Base-by-base conservation (phyloP, 768 basidiomycete genomes). In the Lyophyllum atratum region DNA sequence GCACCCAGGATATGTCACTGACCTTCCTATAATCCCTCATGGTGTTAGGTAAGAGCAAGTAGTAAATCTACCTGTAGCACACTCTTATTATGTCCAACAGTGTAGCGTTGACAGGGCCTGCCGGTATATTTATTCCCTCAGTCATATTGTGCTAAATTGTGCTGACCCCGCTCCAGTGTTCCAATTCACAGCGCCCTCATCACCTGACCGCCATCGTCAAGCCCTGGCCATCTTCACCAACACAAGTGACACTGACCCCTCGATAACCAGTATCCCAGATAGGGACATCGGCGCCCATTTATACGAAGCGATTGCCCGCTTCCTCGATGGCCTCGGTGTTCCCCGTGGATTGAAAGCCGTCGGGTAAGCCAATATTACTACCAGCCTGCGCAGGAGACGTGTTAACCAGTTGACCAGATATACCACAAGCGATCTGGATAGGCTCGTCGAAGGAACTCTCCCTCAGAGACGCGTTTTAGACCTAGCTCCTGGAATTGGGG, bases 381-480 rank as follows among this genome's bases (percentile, higher is more conserved):
- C n/a, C n/a, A 29, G 3, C 9, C 8, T 29, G 28, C 42, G 42
- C 8, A n/a, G 25, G 14, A 29, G 51, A 8, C 21, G 15, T 45
- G n/a, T 11, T 42, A 31, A 28, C 40, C 43, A 55, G 31, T 11
- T 22, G 9, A 15, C 45, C 53, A 82, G 90, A 43, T 94, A 93
- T 68, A 82, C 78, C 24, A 74, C 77, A 19, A 75, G 72, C 19
- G 92, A 95, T 63, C 76, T 94, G 11, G 74, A 80, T 28, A 81
- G 75, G 72, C 82, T 98, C 14, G 96, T 97, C 1, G 86, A 95
- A 58, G 95, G 96, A 4, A 93, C 95, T 19, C 69, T 98, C 45
- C 96, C 96, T 15, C 96, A 98, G 72, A 76, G 93, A 53, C 82
- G 95, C 17, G 95, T 98, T 4, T 71, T 98, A 60, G 95, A 97